A percentile compares a stretch with the other conserved stretches of the same genome.
These are phyloP conservation scores for Hortiboletus flavorubellus DNA, from an alignment of 768 basidiomycete genomes.

Conservation along the genomic window DNA sequence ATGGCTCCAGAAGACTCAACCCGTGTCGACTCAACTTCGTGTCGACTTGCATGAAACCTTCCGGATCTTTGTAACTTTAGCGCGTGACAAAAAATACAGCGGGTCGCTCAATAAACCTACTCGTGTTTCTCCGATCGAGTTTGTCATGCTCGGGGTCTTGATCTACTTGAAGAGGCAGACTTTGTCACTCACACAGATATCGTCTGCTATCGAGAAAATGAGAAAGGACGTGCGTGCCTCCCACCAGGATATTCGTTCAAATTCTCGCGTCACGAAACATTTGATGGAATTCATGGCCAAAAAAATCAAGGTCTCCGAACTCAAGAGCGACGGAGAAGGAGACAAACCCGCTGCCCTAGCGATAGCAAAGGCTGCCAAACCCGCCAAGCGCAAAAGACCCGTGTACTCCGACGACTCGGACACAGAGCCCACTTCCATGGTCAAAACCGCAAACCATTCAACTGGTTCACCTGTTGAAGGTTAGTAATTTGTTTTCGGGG, in stretches of 20 bases:
- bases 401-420: constrained; percentile 26
- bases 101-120: constrained; percentile 33
- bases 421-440: constrained; percentile 11
- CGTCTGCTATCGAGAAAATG: constrained; percentile 40
- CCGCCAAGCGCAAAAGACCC: constrained; percentile 28
- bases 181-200: constrained; percentile 39
- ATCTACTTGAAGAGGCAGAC: constrained; percentile 35
- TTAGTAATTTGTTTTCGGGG: constrained; percentile 6
- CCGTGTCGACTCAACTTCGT: constrained; percentile 27
- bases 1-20: constrained; percentile 32
- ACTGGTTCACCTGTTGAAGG: constrained; percentile 4
- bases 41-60: constrained; percentile 32
- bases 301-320: constrained; percentile 32
- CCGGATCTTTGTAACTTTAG: constrained; percentile 33
- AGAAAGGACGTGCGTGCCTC: constrained; percentile 36
- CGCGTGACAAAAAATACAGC: constrained; percentile 31
- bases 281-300: constrained; percentile 32
- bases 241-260: constrained; percentile 41
- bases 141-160: constrained; percentile 43
- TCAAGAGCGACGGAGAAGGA: constrained; percentile 32
- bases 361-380: constrained; percentile 9
- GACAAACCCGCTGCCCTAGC: constrained; percentile 24
- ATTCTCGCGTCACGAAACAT: constrained; percentile 34
- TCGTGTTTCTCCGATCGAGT: constrained; percentile 42
- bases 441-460: constrained; percentile 10